Conservation (phyloP, 2,329 filamentous ascomycete species). For the Colletotrichum sp. region DNA sequence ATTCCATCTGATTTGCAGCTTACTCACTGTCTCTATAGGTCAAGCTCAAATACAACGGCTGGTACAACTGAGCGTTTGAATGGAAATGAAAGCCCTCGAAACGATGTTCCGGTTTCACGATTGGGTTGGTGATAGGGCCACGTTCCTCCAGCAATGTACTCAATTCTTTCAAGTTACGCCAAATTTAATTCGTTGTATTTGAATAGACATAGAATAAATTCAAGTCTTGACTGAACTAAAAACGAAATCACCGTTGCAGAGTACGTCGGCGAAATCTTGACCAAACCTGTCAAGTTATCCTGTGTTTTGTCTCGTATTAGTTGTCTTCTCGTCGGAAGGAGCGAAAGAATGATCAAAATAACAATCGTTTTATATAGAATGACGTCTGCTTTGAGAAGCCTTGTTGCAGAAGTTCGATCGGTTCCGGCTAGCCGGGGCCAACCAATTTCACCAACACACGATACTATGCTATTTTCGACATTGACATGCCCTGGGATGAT, state of each 20-base stretch:
- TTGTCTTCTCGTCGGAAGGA: accelerated
- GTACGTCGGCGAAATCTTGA: too few species aligned
- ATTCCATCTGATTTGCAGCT: accelerated
- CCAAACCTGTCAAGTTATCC: too few species aligned
- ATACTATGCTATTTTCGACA: background rate
- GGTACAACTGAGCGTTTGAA: background rate
- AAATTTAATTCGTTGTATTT: too few species aligned
- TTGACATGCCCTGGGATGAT: background rate
- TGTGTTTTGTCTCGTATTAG: accelerated
- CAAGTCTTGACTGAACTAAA: too few species aligned
- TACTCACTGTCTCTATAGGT: background rate
- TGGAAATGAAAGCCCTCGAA: background rate
- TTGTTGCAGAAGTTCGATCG: background rate
- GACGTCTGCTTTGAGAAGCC: background rate
- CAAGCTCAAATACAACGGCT: background rate
- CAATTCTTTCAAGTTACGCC: too few species aligned
- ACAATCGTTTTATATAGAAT: background rate
- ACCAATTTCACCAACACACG: background rate
- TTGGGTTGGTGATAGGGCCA: too few species aligned
- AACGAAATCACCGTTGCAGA: too few species aligned
- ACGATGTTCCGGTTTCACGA: too few species aligned
- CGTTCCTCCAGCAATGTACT: too few species aligned
- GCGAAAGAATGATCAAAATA: too few species aligned
- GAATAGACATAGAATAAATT: too few species aligned
- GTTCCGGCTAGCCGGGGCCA: background rate